These are phyloP conservation scores for Euptelea pleiosperma DNA, from an alignment of 164 flowering plant genomes.

Conservation along the genomic window DNA sequence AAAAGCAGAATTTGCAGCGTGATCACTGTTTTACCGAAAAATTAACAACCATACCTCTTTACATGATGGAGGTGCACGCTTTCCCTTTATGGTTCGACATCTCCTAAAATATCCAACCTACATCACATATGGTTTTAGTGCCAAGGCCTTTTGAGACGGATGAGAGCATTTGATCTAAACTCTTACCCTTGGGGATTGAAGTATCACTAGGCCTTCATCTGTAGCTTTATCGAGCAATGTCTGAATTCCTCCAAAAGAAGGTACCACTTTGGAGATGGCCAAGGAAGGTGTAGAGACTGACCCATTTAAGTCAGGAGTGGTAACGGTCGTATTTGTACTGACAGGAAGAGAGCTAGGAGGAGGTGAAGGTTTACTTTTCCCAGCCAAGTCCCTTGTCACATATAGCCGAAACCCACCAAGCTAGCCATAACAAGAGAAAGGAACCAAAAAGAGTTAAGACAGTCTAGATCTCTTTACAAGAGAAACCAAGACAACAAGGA, in stretches of 20 bases:
- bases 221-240: conserved; percentile 54
- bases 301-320: conserved; percentile 41
- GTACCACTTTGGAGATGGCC: conserved; percentile 42
- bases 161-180: background rate
- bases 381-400: conserved; percentile 48
- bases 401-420: conserved; percentile 63
- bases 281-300: conserved; percentile 47
- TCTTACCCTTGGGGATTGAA: conserved; percentile 67
- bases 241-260: conserved; percentile 25
- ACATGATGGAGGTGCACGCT: conserved; percentile 71
- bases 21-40: background rate
- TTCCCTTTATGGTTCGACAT: conserved; percentile 71
- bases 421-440: conserved; percentile 29
- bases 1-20: background rate
- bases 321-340: conserved; percentile 20
- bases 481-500: conserved; percentile 7
- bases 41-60: conserved; percentile 52
- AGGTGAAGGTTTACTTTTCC: conserved; percentile 26
- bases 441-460: background rate
- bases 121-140: conserved; percentile 18
- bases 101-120: conserved; percentile 81
- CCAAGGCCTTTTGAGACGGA: background rate
- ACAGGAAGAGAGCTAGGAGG: conserved; percentile 34
- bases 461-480: background rate
- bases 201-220: conserved; percentile 67